Evolutionary conservation across 176 grass and related monocot species (phyloP).

Genomic region (Thinopyrum elongatum): DNA sequence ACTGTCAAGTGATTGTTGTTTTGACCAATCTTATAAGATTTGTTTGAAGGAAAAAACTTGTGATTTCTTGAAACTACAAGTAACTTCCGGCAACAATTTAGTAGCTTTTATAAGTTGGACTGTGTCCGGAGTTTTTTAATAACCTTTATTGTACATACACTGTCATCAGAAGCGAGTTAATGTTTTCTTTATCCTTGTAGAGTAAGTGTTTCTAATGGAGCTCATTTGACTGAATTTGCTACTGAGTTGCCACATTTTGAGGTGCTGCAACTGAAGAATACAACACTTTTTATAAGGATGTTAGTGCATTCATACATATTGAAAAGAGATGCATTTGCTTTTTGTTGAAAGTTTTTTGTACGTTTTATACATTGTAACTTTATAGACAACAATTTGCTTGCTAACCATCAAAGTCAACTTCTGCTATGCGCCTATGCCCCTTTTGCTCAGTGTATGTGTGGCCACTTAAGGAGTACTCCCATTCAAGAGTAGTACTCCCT

Average conservation of each 20-base stretch:
- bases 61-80: no score
- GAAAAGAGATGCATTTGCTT: background rate
- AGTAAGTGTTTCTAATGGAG: slow-evolving; percentile 41
- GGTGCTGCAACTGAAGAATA: slow-evolving; percentile 38
- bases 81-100: no score
- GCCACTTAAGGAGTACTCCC: no score
- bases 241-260: slow-evolving; percentile 33
- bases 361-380: slow-evolving; percentile 4
- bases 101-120: no score
- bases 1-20: no score
- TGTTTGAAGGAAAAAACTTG: no score
- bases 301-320: slow-evolving; percentile 21
- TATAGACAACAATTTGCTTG: slow-evolving; percentile 14
- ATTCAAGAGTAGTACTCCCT: background rate
- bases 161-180: slow-evolving; percentile 19
- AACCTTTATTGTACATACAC: background rate
- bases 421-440: background rate
- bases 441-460: background rate
- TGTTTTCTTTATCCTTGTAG: slow-evolving; percentile 43
- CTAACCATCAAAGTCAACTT: slow-evolving; percentile 10
- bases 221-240: slow-evolving; percentile 53
- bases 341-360: slow-evolving; percentile 6
- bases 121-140: background rate
- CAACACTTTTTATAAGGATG: slow-evolving; percentile 25
- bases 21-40: no score